phyloP scores from a whole-genome alignment of 306 rosid species.

The Prunus mongolica region DNA sequence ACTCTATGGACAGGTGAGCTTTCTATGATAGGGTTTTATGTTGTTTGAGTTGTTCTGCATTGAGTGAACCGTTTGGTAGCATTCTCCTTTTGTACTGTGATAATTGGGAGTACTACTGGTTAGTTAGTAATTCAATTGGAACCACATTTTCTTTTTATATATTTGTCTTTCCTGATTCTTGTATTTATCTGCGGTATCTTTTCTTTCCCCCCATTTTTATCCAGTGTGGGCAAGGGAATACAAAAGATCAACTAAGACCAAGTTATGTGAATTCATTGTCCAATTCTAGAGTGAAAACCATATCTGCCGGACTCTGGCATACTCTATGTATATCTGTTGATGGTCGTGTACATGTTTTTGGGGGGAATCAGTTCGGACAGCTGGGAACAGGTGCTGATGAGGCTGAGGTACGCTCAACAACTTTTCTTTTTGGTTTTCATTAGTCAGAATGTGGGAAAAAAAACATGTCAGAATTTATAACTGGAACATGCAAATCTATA shows the following conservation, averaged over 20 bases:
- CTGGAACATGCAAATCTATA: too few species aligned
- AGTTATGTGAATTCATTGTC: slow-evolving; percentile 56
- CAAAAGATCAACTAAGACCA: slow-evolving; percentile 72
- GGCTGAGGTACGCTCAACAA: slow-evolving; percentile 50
- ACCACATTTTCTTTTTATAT: neutral
- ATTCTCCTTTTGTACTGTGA: neutral
- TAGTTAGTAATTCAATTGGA: neutral
- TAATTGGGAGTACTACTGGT: neutral
- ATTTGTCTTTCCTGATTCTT: neutral
- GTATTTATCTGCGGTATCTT: neutral
- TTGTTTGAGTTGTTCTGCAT: neutral
- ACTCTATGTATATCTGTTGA: slow-evolving; percentile 64
- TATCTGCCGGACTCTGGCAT: slow-evolving; percentile 93
- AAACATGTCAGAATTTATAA: too few species aligned
- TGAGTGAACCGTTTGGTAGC: neutral
- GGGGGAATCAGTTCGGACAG: slow-evolving; percentile 95
- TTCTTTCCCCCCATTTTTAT: neutral
- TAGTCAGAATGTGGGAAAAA: too few species aligned
- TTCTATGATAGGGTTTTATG: slow-evolving; percentile 1
- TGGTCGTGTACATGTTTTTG: slow-evolving; percentile 65
- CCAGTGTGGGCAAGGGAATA: slow-evolving; percentile 84
- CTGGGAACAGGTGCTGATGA: slow-evolving; percentile 77
- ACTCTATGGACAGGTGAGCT: slow-evolving; percentile 79
- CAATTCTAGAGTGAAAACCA: slow-evolving; percentile 43
- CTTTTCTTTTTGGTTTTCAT: neutral